Percentiles rank a stretch among this genome's conserved stretches.
phyloP scores from a whole-genome alignment of 495 filamentous ascomycete genomes.

The Annulohypoxylon stygium region DNA sequence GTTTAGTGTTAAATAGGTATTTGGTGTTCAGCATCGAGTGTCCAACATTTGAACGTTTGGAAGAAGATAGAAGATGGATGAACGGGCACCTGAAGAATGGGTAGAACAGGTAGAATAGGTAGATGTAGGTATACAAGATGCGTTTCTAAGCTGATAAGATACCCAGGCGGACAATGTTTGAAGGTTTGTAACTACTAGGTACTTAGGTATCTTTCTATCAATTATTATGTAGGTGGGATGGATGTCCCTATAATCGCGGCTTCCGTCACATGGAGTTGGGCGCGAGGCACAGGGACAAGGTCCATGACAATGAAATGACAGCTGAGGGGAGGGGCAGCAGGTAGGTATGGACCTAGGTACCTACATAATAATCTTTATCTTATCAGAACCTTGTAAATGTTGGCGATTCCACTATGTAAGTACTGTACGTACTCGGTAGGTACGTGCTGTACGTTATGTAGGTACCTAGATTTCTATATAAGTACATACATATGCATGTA shows the following conservation, averaged over 20 bases:
- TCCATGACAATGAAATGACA: conserved; percentile 29
- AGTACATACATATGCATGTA: neutral
- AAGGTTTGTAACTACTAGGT: conserved; percentile 2
- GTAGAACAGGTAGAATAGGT: neutral
- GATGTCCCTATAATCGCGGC: conserved; percentile 8
- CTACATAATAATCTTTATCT: neutral
- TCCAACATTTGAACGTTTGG: neutral
- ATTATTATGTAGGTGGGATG: neutral
- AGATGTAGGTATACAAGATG: neutral
- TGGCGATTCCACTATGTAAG: neutral
- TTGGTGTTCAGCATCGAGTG: too few species aligned
- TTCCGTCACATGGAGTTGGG: conserved; percentile 43
- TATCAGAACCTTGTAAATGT: too few species aligned
- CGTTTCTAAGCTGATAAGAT: neutral
- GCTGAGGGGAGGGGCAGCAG: conserved; percentile 35
- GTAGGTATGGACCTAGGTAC: conserved; percentile 1
- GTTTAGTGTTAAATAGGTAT: too few species aligned
- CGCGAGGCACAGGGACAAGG: conserved; percentile 34
- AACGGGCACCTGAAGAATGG: neutral
- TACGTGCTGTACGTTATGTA: neutral
- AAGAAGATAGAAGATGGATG: neutral
- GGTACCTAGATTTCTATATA: neutral
- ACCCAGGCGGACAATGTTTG: neutral
- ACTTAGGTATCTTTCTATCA: neutral
- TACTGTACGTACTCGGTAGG: conserved; percentile 7